Evolutionary conservation across 768 basidiomycete genomes (phyloP).

Genomic region (Pleurotus eryngii): DNA sequence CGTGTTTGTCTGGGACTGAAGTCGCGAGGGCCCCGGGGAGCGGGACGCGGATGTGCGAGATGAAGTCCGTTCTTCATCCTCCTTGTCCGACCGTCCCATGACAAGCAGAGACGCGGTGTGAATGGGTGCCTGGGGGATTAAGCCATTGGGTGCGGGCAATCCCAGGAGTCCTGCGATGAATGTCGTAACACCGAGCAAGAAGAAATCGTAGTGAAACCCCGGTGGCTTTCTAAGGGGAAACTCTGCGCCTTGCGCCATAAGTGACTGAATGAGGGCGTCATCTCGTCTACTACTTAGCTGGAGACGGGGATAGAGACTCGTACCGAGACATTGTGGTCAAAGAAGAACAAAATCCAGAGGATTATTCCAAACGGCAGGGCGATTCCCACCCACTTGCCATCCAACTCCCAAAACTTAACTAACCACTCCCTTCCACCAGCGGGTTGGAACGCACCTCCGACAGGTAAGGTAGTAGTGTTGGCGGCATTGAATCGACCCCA

Average conservation of each 20-base stretch:
- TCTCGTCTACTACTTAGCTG: background rate
- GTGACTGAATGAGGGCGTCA: conserved; percentile 45
- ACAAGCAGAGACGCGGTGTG: conserved; percentile 82
- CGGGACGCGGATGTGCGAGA: background rate
- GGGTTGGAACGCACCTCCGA: conserved; percentile 65
- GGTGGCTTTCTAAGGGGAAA: conserved; percentile 91
- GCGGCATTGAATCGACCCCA: conserved; percentile 75
- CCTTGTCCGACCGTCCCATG: conserved; percentile 45
- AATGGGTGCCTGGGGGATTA: conserved; percentile 89
- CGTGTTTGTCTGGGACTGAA: conserved; percentile 1
- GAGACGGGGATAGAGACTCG: conserved; percentile 20
- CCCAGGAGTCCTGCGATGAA: conserved; percentile 87
- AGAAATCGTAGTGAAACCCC: conserved; percentile 86
- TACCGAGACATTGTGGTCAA: conserved; percentile 92
- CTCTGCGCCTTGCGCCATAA: conserved; percentile 88
- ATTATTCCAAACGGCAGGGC: conserved; percentile 87
- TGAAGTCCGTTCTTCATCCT: conserved; percentile 29
- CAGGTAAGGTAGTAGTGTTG: conserved; percentile 64
- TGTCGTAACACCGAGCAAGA: conserved; percentile 86
- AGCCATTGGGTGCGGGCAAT: conserved; percentile 81
- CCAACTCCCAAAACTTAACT: conserved; percentile 85
- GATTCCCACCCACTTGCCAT: conserved; percentile 85
- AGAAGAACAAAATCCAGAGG: conserved; percentile 91
- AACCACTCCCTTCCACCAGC: conserved; percentile 78
- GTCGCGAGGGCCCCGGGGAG: background rate